Evolutionary conservation across 169 alveolate genomes (phyloP).

Genomic region (Hepatocystis sp.): DNA sequence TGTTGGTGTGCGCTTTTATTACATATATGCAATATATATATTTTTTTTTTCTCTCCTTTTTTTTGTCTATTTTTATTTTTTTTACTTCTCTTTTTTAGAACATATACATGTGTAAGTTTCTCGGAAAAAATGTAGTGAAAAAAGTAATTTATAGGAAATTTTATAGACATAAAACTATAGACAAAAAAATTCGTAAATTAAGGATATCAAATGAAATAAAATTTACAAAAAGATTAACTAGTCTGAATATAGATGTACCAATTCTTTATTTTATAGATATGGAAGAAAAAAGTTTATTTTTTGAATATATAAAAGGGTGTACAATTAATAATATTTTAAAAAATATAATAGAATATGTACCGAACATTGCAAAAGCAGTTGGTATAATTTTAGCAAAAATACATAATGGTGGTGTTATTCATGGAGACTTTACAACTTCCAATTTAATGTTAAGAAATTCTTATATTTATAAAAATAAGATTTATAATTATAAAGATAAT

Average conservation of each 20-base stretch:
- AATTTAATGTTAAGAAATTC: constrained; percentile 78
- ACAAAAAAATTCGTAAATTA: constrained; percentile 74
- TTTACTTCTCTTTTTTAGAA: constrained; percentile 11
- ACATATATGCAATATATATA: too few relatives aligned
- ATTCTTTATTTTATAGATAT: constrained; percentile 80
- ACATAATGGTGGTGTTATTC: constrained; percentile 84
- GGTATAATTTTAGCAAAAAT: constrained; percentile 82
- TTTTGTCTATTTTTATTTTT: too few relatives aligned
- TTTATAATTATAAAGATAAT: constrained; percentile 15
- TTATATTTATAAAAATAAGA: constrained; percentile 39
- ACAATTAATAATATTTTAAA: constrained; percentile 67
- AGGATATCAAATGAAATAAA: constrained; percentile 81
- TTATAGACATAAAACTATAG: constrained; percentile 82
- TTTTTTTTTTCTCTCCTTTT: not conserved
- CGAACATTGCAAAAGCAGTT: constrained; percentile 23
- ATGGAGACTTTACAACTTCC: constrained; percentile 85
- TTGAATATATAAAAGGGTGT: constrained; percentile 81
- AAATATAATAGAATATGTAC: constrained; percentile 38
- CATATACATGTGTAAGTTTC: constrained; percentile 43
- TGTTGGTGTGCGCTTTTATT: not conserved
- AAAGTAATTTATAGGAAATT: constrained; percentile 77
- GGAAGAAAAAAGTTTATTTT: constrained; percentile 75
- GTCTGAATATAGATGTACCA: constrained; percentile 82
- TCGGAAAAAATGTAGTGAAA: constrained; percentile 79
- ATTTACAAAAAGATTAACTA: constrained; percentile 75